Percentiles rank a stretch among this genome's conserved stretches.
These are phyloP conservation scores for Rhodamnia rubescens DNA, from an alignment of 345 rosid genomes.

Conservation along the genomic window DNA sequence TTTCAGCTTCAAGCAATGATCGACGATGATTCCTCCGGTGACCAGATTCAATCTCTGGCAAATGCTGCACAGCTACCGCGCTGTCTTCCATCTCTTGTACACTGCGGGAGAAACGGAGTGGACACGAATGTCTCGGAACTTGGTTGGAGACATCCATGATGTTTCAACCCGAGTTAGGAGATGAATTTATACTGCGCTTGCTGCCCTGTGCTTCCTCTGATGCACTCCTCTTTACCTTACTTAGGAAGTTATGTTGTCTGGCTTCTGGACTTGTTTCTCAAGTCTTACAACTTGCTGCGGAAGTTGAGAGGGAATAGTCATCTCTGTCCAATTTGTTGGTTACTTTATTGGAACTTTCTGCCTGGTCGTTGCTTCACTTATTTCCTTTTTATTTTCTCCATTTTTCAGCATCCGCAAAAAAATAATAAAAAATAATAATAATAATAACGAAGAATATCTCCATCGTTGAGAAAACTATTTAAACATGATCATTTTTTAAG, in stretches of 20 bases:
- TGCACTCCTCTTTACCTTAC: background rate
- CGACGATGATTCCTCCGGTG: background rate
- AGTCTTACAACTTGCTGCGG: background rate
- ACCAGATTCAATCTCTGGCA: background rate
- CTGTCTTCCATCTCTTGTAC: background rate
- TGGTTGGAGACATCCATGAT: background rate
- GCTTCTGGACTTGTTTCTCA: background rate
- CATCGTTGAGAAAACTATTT: accelerated
- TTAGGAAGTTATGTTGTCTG: background rate
- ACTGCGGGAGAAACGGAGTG: background rate
- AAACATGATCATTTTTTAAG: accelerated
- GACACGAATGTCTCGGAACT: background rate
- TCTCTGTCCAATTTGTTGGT: too few relatives aligned
- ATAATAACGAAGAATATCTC: accelerated
- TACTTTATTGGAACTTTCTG: too few relatives aligned
- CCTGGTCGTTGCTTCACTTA: background rate
- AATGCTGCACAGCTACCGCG: background rate
- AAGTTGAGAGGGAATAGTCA: background rate
- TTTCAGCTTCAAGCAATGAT: background rate
- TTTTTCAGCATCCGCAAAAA: too few relatives aligned
- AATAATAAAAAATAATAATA: background rate
- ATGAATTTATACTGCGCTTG: background rate
- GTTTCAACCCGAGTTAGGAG: background rate
- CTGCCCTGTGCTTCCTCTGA: background rate
- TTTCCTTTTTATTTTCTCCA: background rate